Evolutionary conservation across 2,329 filamentous ascomycete genomes (phyloP), one percentile per base, ranked within the genome.

Genomic region (Penicillium sp.): DNA sequence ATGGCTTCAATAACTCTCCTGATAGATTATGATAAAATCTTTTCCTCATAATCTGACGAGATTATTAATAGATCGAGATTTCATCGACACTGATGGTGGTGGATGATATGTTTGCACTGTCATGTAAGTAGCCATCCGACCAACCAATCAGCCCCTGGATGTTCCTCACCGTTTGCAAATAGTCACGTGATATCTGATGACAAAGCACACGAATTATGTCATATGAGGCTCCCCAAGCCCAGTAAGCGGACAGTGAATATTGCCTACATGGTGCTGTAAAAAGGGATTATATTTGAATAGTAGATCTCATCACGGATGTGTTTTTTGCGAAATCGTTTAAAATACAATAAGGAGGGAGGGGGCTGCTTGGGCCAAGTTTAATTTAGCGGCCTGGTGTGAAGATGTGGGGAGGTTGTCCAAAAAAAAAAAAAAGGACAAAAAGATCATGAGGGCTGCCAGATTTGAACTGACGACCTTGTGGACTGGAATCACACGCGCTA

Each of bases 401-500:
- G 14, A 7, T 10, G 16, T 6, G 40, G 19, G 25, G 10, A 13
- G 25, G 10, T 22, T 22, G 7, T 22, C 19, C 3, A n/a, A 26
- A 45, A 30, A n/a, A 10, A 48, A 48, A 48, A 30, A 48, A 30
- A 52, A 1, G 4, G 2, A 14, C n/a, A 45, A 54, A 54, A 30
- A n/a, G 6, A 14, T 33, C 7, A 33, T 61, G 59, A 61, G 56
- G 51, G 49, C 53, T 57, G 54, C 59, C 56, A 52, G 59, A 59
- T 61, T 61, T 61, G 59, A 61, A 59, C 59, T 57, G 59, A 61
- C 54, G 57, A 61, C 59, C 59, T 61, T 61, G 59, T 54, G 59
- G 57, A 61, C 59, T 61, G 59, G 59, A 61, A 58, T 61, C 59
- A 58, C 59, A 61, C 59, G 59, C 59, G 59, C 59, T 45, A 45